Conservation (phyloP, 1,284 basidiomycete genomes). For the Megacollybia platyphylla region DNA sequence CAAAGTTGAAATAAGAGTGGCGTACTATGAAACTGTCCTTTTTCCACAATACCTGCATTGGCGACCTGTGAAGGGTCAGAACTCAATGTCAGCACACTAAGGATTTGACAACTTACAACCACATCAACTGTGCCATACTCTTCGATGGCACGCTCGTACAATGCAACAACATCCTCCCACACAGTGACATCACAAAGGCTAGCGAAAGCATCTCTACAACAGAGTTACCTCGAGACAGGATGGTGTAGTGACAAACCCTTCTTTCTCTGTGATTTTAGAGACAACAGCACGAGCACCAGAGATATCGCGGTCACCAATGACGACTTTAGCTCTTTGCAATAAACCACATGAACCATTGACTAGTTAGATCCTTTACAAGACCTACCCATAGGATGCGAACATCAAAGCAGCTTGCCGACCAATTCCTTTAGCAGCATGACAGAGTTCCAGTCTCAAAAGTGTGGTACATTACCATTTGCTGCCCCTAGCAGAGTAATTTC, state of each 20-base stretch:
- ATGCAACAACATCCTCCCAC: conserved; percentile 25
- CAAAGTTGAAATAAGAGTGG: background rate
- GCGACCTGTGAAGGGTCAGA: conserved; percentile 14
- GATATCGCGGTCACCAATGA: conserved; percentile 22
- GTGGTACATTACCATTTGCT: background rate
- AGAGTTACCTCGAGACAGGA: background rate
- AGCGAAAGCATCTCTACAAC: conserved; percentile 16
- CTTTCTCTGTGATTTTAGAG: conserved; percentile 14
- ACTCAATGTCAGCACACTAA: background rate
- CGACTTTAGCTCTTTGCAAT: conserved; percentile 21
- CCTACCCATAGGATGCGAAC: conserved; percentile 19
- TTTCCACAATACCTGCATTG: conserved; percentile 25
- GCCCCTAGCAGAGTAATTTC: too few species aligned
- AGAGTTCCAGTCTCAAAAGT: background rate
- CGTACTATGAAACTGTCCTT: background rate
- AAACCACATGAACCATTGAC: background rate
- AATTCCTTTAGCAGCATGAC: conserved; percentile 21
- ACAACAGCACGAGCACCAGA: conserved; percentile 14
- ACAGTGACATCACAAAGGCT: conserved; percentile 21
- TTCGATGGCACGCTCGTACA: conserved; percentile 21
- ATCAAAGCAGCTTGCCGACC: conserved; percentile 16
- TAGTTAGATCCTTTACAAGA: background rate
- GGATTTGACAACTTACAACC: conserved; percentile 13
- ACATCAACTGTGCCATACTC: conserved; percentile 20
- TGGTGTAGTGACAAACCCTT: conserved; percentile 15